A percentile compares a stretch with the other conserved stretches of the same genome.
Conservation (phyloP, 805 yeast genomes). For the Candida oleophila region DNA sequence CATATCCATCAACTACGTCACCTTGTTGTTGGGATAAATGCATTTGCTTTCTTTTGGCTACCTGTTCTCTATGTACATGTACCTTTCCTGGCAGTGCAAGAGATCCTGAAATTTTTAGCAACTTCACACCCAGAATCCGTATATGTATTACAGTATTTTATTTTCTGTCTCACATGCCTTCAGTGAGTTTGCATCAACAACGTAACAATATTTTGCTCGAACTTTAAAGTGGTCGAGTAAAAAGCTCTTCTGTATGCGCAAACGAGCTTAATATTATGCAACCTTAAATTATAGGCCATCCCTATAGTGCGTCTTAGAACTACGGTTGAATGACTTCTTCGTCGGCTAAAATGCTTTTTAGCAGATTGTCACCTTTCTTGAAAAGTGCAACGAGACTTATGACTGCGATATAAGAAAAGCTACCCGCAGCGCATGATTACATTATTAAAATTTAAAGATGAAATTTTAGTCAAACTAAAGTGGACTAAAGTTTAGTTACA, state of each 20-base stretch:
- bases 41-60: too few relatives aligned
- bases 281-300: not conserved
- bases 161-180: not conserved
- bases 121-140: too few relatives aligned
- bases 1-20: too few relatives aligned
- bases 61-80: too few relatives aligned
- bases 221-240: not conserved
- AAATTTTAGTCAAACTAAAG: not conserved
- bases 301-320: not conserved
- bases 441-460: too few relatives aligned
- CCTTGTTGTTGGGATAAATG: too few relatives aligned
- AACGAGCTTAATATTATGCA: not conserved
- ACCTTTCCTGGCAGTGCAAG: too few relatives aligned
- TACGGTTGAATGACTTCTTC: not conserved
- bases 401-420: not conserved
- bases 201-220: not conserved
- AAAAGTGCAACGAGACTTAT: not conserved
- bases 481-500: not conserved
- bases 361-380: too few relatives aligned
- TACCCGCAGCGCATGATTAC: too few relatives aligned
- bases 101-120: too few relatives aligned
- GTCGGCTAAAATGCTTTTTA: not conserved
- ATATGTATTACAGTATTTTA: not conserved
- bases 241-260: not conserved
- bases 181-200: not conserved